Evolutionary conservation across 192 early-diverging fungal genomes (phyloP).

Genomic region (Backusella westeae): DNA sequence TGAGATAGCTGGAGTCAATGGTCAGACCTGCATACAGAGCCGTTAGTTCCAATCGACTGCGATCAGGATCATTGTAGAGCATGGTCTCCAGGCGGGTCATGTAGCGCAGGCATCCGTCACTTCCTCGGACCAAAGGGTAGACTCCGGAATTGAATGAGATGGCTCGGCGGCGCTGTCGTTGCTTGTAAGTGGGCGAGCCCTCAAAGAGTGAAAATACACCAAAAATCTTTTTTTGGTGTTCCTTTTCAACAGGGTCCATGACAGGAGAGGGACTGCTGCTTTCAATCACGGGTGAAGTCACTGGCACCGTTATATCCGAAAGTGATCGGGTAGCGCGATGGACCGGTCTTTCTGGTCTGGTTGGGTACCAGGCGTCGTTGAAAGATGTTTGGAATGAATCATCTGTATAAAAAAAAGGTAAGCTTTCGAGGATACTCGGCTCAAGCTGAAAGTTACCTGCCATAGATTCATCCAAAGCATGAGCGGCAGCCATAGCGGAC

Average conservation of each 20-base stretch:
- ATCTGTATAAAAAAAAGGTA: conserved; percentile 5
- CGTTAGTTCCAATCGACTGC: background rate
- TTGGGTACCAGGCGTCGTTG: background rate
- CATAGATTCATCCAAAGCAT: conserved; percentile 10
- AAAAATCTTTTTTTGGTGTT: conserved; percentile 29
- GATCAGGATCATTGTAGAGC: background rate
- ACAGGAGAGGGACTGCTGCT: background rate
- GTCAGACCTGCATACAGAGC: background rate
- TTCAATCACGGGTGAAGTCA: background rate
- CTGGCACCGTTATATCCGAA: background rate
- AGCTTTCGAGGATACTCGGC: background rate
- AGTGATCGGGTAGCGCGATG: background rate
- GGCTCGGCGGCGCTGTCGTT: conserved; percentile 54
- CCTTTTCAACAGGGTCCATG: background rate
- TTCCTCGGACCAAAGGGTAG: background rate
- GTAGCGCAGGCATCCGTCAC: background rate
- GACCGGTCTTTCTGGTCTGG: background rate
- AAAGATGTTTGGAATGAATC: background rate
- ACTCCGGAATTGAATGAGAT: conserved; percentile 24
- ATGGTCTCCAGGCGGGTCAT: conserved; percentile 6
- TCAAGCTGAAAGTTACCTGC: conserved; percentile 2
- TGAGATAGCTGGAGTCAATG: background rate
- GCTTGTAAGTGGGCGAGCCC: conserved; percentile 72
- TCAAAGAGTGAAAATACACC: conserved; percentile 66
- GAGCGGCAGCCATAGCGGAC: conserved; percentile 12